Base-by-base conservation (phyloP, 768 basidiomycete species). In the Cystobasidium onofrii region DNA sequence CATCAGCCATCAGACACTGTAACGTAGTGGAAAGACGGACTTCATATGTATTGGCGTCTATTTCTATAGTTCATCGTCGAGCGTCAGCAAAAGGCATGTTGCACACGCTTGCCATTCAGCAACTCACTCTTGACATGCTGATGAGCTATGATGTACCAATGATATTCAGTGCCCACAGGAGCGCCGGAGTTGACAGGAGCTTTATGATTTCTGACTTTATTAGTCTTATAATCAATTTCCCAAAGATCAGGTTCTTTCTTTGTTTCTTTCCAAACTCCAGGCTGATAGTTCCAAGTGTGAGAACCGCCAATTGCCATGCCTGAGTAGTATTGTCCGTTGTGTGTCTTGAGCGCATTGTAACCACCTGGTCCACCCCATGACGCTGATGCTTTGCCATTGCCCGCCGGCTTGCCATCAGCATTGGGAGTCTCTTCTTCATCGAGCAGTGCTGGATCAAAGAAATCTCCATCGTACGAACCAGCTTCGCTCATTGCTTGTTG, bases 241-340 rank as follows among this genome's bases (percentile, higher is more conserved):
- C 74, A 74, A 2, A 69, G 65, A 61, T 71, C 69, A 20, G 69
- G 69, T 36, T 71, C 69, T 29, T 57, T 41, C 55, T 71, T 71
- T 18, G 69, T 71, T 36, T 63, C 60, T 41, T 74, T 74, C 74
- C 74, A 74, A 7, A 74, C 66, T 4, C 74, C 74, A 12, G 44
- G 66, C 20, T 74, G n/a, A 46, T 74, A 74, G 34, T 74, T 63
- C 74, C 74, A 74, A 13, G 74, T 74, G 31, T 74, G 74, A 3
- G 46, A 57, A 29, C 46, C 67, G 10, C 74, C 74, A 18, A 70
- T 61, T 6, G 43, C 64, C 61, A 65, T 67, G 7, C 61, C 74
- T 18, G 67, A 73, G 44, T 74, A 74, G 31, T 34, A 20, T 44
- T 74, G 74, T 15, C 74, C 74, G 31, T 70, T 70, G 66, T 34